These are phyloP conservation scores for Abelmoschus esculentus DNA, from an alignment of 345 rosid species.

Conservation along the genomic window DNA sequence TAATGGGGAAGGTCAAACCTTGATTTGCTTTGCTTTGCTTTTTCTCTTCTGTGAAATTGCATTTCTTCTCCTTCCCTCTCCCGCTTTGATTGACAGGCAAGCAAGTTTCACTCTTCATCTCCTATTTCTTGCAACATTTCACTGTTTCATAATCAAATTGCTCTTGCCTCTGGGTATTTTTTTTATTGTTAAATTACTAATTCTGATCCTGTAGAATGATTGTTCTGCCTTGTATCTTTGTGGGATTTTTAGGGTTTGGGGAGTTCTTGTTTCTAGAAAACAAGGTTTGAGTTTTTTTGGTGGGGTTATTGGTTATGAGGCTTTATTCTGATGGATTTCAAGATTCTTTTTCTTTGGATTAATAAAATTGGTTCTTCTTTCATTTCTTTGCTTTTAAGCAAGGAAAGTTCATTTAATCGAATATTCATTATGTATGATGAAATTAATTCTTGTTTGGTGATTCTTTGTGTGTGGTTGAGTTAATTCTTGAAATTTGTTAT, in stretches of 20 bases:
- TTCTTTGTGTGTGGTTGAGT: neutral
- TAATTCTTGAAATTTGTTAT: neutral
- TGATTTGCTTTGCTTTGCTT: neutral
- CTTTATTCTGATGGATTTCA: neutral
- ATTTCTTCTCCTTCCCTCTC: neutral
- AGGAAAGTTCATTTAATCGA: too few species aligned
- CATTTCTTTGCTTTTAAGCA: too few species aligned
- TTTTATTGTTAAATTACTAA: neutral
- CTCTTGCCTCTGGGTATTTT: neutral
- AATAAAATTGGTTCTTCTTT: too few species aligned
- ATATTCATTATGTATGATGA: too few species aligned
- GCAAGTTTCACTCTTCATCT: neutral
- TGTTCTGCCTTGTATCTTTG: neutral
- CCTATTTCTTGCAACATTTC: too few species aligned
- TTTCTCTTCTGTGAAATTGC: too few species aligned
- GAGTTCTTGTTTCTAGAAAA: neutral
- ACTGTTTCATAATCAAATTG: neutral
- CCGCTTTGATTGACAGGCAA: neutral
- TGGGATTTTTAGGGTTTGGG: neutral
- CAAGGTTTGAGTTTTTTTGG: slow-evolving; percentile 8
- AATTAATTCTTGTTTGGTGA: too few species aligned
- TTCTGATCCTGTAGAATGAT: neutral
- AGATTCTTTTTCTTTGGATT: neutral
- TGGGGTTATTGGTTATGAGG: neutral
- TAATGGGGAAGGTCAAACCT: neutral